A percentile compares a stretch with the other conserved stretches of the same genome.
These are phyloP conservation scores for Glycine tomentella DNA, from an alignment of 306 rosid species.

Conservation along the genomic window DNA sequence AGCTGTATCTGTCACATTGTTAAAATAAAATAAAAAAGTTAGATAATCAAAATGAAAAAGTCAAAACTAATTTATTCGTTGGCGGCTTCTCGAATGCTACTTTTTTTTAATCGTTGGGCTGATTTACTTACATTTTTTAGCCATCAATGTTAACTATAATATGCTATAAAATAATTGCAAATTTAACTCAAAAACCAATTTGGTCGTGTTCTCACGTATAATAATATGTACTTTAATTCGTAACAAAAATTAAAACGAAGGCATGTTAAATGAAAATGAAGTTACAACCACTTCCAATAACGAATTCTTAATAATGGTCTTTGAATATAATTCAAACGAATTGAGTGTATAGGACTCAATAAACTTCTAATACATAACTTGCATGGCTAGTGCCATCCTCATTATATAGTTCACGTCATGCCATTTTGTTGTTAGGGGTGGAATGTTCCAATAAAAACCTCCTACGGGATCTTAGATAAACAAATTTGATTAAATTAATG, in stretches of 20 bases:
- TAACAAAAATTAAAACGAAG: not conserved
- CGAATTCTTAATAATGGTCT: not conserved
- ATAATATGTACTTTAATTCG: not conserved
- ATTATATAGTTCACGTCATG: not conserved
- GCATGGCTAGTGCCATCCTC: slow-evolving; percentile 11
- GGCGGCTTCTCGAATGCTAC: not conserved
- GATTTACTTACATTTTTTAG: not conserved
- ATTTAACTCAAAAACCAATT: not conserved
- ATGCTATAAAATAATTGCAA: slow-evolving; percentile 12
- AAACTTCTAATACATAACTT: not conserved
- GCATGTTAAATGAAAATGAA: slow-evolving; percentile 7
- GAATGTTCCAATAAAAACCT: too few relatives aligned
- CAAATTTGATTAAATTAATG: too few relatives aligned
- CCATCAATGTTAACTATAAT: not conserved
- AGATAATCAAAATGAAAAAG: not conserved
- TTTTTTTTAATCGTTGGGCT: not conserved
- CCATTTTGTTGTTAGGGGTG: too few relatives aligned
- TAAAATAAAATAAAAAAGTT: not conserved
- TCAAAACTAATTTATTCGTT: slow-evolving; percentile 8
- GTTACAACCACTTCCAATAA: slow-evolving; percentile 27
- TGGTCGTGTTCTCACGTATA: not conserved
- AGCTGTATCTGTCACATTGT: not conserved
- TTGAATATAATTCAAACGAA: slow-evolving; percentile 32
- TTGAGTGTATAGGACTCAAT: not conserved
- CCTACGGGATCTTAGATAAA: too few relatives aligned